Base-by-base conservation (phyloP, 768 basidiomycete species). In the Leucocoprinus leucothites region DNA sequence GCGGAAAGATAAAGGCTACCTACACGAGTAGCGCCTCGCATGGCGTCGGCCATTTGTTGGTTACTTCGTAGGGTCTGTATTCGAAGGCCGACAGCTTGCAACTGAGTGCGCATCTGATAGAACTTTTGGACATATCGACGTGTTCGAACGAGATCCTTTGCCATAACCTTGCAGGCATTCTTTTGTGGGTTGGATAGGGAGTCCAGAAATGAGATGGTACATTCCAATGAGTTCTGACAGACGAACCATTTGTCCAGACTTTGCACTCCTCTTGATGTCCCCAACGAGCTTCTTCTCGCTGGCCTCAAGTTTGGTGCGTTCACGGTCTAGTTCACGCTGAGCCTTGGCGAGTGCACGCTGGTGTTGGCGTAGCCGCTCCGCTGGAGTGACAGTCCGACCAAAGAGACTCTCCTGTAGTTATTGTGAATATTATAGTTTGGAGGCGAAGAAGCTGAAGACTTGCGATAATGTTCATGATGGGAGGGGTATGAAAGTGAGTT, bases 131-230 rank as follows among this genome's bases (percentile, higher is more conserved):
- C 79, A 67, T 99, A 98, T 65, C 91, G 84, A 47, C 97, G 81
- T 9, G 96, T 98, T 60, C 97, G 85, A 60, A 98, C 94, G 54
- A 99, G 87, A 68, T 99, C 97, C 71, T 97, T 98, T 22, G 97
- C 97, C 89, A 98, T 97, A 60, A 98, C 90, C 80, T 98, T 98
- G 78, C 95, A 98, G 19, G 96, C 94, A 67, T 93, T 94, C 96
- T 98, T 71, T 54, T 52, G 53, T 57, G 57, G 58, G 56, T 24
- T 51, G 35, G 13, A 53, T 57, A 61, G 64, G 53, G 40, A 49
- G 60, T 60, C 51, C 34, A 18, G 36, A 46, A 25, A 44, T 41
- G 35, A 42, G 41, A 24, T 21, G 43, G 21, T 31, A 40, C 40
- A 28, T 38, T n/a, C 7, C 38, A n/a, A 38, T 38, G 14, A 3